Conservation (phyloP, 2,329 filamentous ascomycete genomes). For the Fusarium albosuccineum region DNA sequence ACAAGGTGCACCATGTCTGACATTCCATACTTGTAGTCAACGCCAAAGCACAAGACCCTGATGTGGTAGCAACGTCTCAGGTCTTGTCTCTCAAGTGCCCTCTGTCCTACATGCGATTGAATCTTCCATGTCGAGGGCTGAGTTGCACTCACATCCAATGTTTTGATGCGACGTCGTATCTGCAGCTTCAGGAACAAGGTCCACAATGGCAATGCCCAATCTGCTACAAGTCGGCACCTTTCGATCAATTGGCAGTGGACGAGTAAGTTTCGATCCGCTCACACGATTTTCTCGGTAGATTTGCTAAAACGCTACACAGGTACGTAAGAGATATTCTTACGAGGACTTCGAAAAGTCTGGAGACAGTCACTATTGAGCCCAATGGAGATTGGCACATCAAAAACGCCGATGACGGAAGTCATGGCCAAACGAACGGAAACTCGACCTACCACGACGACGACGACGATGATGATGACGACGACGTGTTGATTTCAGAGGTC, state of each 20-base stretch:
- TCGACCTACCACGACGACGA: constrained; percentile 43
- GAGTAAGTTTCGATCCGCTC: constrained; percentile 68
- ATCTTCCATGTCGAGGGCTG: constrained; percentile 81
- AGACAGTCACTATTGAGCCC: constrained; percentile 92
- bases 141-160: constrained; percentile 92
- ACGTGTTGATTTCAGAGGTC: constrained; percentile 63
- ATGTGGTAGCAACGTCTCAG: constrained; percentile 89
- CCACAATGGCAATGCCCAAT: constrained; percentile 97
- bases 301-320: constrained; percentile 56
- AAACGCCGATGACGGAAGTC: constrained; percentile 49
- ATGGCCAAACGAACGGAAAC: constrained; percentile 45
- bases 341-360: constrained; percentile 76
- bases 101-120: constrained; percentile 85
- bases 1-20: constrained; percentile 35
- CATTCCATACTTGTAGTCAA: constrained; percentile 68
- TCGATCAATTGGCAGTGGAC: constrained; percentile 86
- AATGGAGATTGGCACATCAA: constrained; percentile 79
- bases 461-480: constrained; percentile 59
- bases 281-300: neutral
- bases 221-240: constrained; percentile 86
- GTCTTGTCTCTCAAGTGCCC: constrained; percentile 95
- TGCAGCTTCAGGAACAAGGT: constrained; percentile 94
- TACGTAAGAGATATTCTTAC: constrained; percentile 90
- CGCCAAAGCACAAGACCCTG: constrained; percentile 84
- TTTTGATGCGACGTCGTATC: constrained; percentile 92